Conservation (phyloP, 2,329 filamentous ascomycete genomes). For the Pseudogymnoascus sp. region DNA sequence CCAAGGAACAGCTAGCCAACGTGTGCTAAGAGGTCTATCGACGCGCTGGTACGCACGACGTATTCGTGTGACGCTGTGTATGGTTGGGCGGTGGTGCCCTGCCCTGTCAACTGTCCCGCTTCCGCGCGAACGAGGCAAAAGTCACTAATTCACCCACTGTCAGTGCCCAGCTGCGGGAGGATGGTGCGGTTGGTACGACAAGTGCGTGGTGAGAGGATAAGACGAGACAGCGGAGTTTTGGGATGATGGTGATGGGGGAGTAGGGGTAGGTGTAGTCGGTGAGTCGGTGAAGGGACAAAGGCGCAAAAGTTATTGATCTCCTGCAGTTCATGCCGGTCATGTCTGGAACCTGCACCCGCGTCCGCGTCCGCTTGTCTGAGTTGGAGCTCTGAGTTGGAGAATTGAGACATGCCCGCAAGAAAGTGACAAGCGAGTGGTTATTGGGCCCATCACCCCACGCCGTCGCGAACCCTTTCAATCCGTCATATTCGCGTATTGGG, state of each 20-base stretch:
- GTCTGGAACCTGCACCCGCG: too few relatives aligned
- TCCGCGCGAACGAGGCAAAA: neutral
- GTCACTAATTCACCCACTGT: neutral
- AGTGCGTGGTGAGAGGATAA: neutral
- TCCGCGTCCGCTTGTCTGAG: neutral
- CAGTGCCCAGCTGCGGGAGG: neutral
- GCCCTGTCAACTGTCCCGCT: neutral
- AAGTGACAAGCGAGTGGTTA: neutral
- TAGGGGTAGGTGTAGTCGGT: neutral
- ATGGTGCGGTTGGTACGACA: neutral
- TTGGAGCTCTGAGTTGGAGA: neutral
- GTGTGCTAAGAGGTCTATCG: neutral
- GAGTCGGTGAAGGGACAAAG: neutral
- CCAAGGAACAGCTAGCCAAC: neutral
- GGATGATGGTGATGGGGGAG: neutral
- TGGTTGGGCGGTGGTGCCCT: neutral
- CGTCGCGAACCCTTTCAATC: neutral
- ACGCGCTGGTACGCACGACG: neutral
- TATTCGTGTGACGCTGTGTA: slow-evolving; percentile 1
- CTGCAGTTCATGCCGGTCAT: neutral
- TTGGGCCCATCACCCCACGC: neutral
- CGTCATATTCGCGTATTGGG: neutral
- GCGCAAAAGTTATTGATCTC: neutral
- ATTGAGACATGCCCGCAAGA: neutral
- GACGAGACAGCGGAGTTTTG: too few relatives aligned